A percentile compares a stretch with the other conserved stretches of the same genome.
Conservation (phyloP, 805 yeast genomes). For the Blastobotrys attinorum region DNA sequence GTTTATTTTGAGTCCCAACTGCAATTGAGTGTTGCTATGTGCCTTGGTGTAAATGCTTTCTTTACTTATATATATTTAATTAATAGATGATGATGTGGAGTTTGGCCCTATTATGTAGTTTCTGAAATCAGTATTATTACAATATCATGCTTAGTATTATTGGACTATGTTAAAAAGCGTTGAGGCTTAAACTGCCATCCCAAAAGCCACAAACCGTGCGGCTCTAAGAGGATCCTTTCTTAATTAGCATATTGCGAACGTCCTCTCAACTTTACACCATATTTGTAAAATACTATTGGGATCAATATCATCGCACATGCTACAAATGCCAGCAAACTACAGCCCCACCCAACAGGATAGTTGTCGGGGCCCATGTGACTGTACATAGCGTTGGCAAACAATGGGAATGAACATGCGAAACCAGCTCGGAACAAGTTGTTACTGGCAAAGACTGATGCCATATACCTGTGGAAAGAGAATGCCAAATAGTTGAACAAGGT, state of each 20-base stretch:
- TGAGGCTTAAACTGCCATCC: too few relatives aligned
- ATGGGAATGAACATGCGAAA: slow-evolving; percentile 47
- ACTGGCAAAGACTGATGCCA: slow-evolving; percentile 51
- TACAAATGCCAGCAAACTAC: slow-evolving; percentile 37
- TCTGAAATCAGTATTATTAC: too few relatives aligned
- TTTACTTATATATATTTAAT: too few relatives aligned
- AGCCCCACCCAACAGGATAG: slow-evolving; percentile 51
- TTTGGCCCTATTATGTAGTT: too few relatives aligned
- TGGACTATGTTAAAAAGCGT: too few relatives aligned
- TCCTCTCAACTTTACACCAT: slow-evolving; percentile 36
- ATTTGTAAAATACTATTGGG: slow-evolving; percentile 44
- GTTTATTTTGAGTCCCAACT: too few relatives aligned
- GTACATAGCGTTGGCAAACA: slow-evolving; percentile 52
- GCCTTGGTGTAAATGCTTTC: too few relatives aligned
- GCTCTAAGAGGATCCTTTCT: too few relatives aligned
- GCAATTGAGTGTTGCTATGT: too few relatives aligned
- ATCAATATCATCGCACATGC: slow-evolving; percentile 41
- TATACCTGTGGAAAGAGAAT: slow-evolving; percentile 38
- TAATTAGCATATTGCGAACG: slow-evolving; percentile 26
- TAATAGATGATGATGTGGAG: too few relatives aligned
- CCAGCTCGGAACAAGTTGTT: slow-evolving; percentile 41
- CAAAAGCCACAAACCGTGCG: too few relatives aligned
- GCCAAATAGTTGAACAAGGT: slow-evolving; percentile 43
- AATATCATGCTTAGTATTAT: too few relatives aligned
- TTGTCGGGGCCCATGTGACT: slow-evolving; percentile 29